Evolutionary conservation across 2,329 filamentous ascomycete genomes (phyloP), one percentile per base, ranked within the genome.

Genomic region (Akanthomyces dipterigenus): DNA sequence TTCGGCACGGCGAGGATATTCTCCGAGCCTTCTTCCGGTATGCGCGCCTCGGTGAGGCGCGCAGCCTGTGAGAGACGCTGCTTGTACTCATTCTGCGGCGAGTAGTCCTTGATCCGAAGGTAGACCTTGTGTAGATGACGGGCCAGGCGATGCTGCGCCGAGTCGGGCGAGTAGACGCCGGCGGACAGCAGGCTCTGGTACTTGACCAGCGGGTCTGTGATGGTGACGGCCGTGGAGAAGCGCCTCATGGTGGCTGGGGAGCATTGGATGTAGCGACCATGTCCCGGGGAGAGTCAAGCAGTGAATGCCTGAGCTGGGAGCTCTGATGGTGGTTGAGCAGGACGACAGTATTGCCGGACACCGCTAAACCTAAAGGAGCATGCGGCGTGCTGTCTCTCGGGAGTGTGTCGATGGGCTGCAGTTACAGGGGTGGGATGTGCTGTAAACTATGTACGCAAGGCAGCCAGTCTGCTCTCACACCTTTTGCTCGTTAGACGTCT

Each of bases 101-200:
- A 83, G 73, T 95, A 93, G 71, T 93, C 89, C 70, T 90, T 92
- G 45, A 93, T 77, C 2, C 86, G 81, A 42, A 84, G 77, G 67
- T 95, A 93, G 12, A 93, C 79, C 70, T 90, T 89, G 66, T 90
- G 88, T 1, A 93, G 79, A 72, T 93, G 88, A 45, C 90, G 79
- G 6, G 90, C 90, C 7, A 91, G 78, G 22, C 88, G 82, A 71
- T 91, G 86, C 70, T 91, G 88, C 24, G 87, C 82, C 5, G 84
- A 83, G 72, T 93, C 90, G 9, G 89, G 86, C 51, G 80, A 77
- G 70, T 88, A 89, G 51, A 82, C 74, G 55, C 86, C 85, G 5
- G 86, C 87, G 7, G 87, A 83, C 40, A 93, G 72, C 16, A 92
- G 77, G 24, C 88, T 82, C 62, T 88, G 83, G 72, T 93, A 93